Base-by-base conservation (phyloP, 257 asterid genomes). In the Nicotiana tabacum region DNA sequence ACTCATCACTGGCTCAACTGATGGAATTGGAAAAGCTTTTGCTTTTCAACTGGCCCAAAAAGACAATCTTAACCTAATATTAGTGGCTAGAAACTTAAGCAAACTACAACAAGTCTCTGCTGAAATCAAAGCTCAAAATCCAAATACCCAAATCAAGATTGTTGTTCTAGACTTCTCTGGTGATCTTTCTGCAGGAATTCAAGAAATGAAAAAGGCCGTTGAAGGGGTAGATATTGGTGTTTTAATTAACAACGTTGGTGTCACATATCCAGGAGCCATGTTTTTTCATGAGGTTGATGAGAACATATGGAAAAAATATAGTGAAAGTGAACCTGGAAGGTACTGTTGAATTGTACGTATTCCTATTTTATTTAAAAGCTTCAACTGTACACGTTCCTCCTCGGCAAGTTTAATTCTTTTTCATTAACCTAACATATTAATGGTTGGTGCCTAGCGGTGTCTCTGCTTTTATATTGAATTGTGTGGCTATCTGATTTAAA, bases 231-330 rank as follows among this genome's bases (percentile, higher is more conserved):
- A 94, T n/a, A 69, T 96, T 17, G 99, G 99, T 29, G 87, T 96
- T 4, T 77, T 94, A 90, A 87, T 96, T 43, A 94, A 94, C 86
- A 96, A 96, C 18, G 98, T 89, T n/a, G 99, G 99, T 1, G 87
- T 96, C 0, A 92, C 96, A 0, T 94, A 93, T 85, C 95, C 94
- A 2, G 58, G 85, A 4, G 94, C 98, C 16, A 94, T 81, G 92
- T 93, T 85, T 53, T 94, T 96, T 24, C 90, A 96, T 56, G 93
- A 96, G 66, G 93, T 94, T 46, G 97, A 87, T 37, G 96, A 90
- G 61, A 51, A 83, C 2, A 68, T 84, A 9, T 89, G 95, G 97
- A 93, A 85, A 85, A 92, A 86, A 88, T 30, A n/a, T 94, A 64
- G 90, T 94, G 21, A 92, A 81, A 87, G 98, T 96, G 18, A 96